phyloP scores from a whole-genome alignment of 306 rosid genomes.

The Arachis stenosperma region DNA sequence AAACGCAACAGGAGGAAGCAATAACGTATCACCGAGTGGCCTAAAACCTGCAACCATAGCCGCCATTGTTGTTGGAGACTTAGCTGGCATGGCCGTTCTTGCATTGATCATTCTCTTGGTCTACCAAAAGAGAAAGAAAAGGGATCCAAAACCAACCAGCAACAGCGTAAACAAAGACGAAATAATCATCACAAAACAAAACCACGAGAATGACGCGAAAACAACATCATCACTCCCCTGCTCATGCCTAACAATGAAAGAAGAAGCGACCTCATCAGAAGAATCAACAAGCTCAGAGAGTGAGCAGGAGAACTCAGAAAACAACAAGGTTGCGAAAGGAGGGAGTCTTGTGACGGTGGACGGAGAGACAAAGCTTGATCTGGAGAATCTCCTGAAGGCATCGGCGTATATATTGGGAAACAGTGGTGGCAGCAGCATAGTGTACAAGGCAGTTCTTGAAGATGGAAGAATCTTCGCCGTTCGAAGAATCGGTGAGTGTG shows the following conservation, averaged over 20 bases:
- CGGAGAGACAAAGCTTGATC: constrained; percentile 68
- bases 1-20: constrained; percentile 35
- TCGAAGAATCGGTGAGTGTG: constrained; percentile 76
- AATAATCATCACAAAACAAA: constrained; percentile 32
- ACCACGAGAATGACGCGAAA: constrained; percentile 15
- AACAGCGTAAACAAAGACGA: constrained; percentile 33
- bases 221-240: constrained; percentile 44
- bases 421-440: constrained; percentile 70
- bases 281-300: constrained; percentile 78
- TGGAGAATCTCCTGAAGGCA: constrained; percentile 77
- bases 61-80: constrained; percentile 72
- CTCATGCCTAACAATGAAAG: constrained; percentile 64
- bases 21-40: constrained; percentile 44
- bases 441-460: constrained; percentile 84
- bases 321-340: constrained; percentile 34
- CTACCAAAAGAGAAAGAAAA: constrained; percentile 61
- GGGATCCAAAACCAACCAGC: constrained; percentile 21
- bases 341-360: constrained; percentile 67
- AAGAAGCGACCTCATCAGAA: constrained; percentile 59
- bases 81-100: constrained; percentile 63
- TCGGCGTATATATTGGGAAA: constrained; percentile 83
- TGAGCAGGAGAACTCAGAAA: constrained; percentile 48
- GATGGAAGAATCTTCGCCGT: constrained; percentile 81
- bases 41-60: constrained; percentile 77
- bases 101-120: constrained; percentile 60